Conservation (phyloP, 257 asterid genomes). For the Fraxinus cuspidata region DNA sequence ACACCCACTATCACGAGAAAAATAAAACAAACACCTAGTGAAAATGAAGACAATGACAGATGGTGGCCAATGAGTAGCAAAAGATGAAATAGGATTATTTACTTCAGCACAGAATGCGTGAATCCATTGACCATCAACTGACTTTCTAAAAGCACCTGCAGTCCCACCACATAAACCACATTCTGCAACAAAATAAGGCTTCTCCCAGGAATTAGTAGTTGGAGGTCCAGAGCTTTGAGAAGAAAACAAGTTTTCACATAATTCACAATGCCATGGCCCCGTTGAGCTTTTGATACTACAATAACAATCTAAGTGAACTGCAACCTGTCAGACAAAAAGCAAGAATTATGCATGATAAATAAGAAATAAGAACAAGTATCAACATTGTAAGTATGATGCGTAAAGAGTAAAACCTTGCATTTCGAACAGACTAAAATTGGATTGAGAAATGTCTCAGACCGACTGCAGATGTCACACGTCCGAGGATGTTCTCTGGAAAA, state of each 20-base stretch:
- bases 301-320: conserved; percentile 96
- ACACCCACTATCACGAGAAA: conserved; percentile 74
- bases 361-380: conserved; percentile 1
- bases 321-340: conserved; percentile 52
- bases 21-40: conserved; percentile 24
- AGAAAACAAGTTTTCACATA: conserved; percentile 72
- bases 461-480: conserved; percentile 83
- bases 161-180: conserved; percentile 97
- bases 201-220: conserved; percentile 62
- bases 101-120: conserved; percentile 99
- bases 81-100: conserved; percentile 34
- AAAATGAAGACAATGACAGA: conserved; percentile 22
- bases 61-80: conserved; percentile 24
- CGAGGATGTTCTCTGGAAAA: conserved; percentile 65
- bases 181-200: conserved; percentile 77
- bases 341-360: neutral
- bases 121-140: conserved; percentile 86
- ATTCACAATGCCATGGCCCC: conserved; percentile 97
- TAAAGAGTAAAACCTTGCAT: conserved; percentile 72
- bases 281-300: conserved; percentile 67
- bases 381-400: neutral
- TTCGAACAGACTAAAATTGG: conserved; percentile 82
- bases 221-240: conserved; percentile 61
- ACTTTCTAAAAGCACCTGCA: conserved; percentile 95
- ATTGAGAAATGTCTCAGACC: conserved; percentile 76